phyloP scores from a whole-genome alignment of 805 yeast genomes.

The Wickerhamomyces queroliae region DNA sequence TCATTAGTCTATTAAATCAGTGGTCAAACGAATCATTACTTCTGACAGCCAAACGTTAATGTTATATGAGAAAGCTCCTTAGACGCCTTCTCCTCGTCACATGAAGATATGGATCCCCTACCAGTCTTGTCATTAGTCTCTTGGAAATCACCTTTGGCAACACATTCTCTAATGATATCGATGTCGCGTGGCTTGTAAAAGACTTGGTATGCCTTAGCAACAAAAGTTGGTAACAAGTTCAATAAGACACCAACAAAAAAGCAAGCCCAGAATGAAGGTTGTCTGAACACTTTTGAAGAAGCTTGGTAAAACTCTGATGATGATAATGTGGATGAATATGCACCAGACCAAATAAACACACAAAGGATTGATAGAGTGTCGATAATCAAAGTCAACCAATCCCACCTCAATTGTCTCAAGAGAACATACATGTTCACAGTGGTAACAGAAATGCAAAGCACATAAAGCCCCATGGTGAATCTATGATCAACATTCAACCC shows the following conservation, averaged over 20 bases:
- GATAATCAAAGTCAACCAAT: slow-evolving; percentile 60
- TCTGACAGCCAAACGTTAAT: too few relatives aligned
- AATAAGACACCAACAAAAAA: slow-evolving; percentile 51
- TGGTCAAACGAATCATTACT: too few relatives aligned
- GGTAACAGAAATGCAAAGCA: slow-evolving; percentile 57
- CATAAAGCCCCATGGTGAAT: slow-evolving; percentile 63
- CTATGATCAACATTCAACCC: slow-evolving; percentile 64
- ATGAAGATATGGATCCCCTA: slow-evolving; percentile 49
- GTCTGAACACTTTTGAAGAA: slow-evolving; percentile 57
- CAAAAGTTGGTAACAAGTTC: slow-evolving; percentile 63
- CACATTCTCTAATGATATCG: slow-evolving; percentile 69
- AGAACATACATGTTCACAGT: slow-evolving; percentile 61
- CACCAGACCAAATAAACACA: slow-evolving; percentile 71
- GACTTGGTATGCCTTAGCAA: slow-evolving; percentile 46
- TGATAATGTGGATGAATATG: slow-evolving; percentile 55
- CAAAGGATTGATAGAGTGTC: slow-evolving; percentile 52
- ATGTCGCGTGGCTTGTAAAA: slow-evolving; percentile 58
- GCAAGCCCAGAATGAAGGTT: slow-evolving; percentile 61
- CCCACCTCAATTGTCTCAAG: slow-evolving; percentile 75
- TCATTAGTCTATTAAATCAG: too few relatives aligned
- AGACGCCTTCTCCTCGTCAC: slow-evolving; percentile 6
- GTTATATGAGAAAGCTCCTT: slow-evolving; percentile 1
- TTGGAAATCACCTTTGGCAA: slow-evolving; percentile 56
- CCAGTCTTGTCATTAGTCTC: slow-evolving; percentile 46
- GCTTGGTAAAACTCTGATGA: slow-evolving; percentile 57